Base-by-base conservation (phyloP, 1,284 basidiomycete genomes). In the Melampsora larici-populina region DNA sequence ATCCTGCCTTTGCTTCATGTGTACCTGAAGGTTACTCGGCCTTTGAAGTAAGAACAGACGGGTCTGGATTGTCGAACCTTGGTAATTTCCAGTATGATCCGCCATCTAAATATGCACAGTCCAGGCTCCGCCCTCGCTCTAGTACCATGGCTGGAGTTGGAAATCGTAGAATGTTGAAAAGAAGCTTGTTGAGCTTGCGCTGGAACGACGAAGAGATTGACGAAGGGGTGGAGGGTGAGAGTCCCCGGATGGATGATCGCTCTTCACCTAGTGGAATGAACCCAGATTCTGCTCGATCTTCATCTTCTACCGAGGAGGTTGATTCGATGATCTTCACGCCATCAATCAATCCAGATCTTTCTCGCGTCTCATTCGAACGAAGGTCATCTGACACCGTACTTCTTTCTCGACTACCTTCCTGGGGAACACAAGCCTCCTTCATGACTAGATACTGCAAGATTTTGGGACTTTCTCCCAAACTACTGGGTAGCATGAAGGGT, bases 401-500 rank as follows among this genome's bases (percentile, higher is more conserved):
- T 18, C 15, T 60, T 9, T 48, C 18, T 36, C 51, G 67, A 17
- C 40, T 40, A 24, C 58, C 33, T 29, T 1, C 58, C 5, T 77
- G 51, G 75, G 60, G 62, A 17, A 26, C 18, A 17, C 13, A 15
- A 31, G 43, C 58, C 62, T 58, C 60, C 0, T 21, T 33, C 29
- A 29, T 66, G 24, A 69, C 75, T 6, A 46, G 75, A 8, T 77
- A 77, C 64, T 77, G 75, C 29, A 77, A 77, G 43, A 66, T 77
- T 2, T 40, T 77, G 24, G 75, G 75, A 2, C 36, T 77, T 31
- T 40, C 75, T 24, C 67, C 75, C 24, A 77, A 70, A 48, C 40
- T 77, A 24, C 62, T 77, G n/a, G 75, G 75, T 6, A 77, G 75
- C 24, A 77, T 77, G 75, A 77, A 77, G 49, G 75, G 75, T 6